Percentiles rank a stretch among this genome's conserved stretches.
Conservation (phyloP, 306 rosid genomes). For the Castanospermum australe region DNA sequence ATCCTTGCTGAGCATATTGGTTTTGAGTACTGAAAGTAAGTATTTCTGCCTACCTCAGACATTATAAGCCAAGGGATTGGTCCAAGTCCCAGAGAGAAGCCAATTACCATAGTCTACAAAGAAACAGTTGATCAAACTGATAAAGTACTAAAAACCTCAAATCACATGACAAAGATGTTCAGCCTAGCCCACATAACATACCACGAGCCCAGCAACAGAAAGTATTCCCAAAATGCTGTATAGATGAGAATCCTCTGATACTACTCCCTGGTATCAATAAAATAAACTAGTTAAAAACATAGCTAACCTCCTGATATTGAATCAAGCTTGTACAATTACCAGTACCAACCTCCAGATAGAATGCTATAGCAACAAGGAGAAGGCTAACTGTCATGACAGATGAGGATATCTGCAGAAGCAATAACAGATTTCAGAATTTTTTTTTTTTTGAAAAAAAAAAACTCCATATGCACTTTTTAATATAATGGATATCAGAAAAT, state of each 20-base stretch:
- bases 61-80: constrained; percentile 92
- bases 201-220: constrained; percentile 79
- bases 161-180: not conserved
- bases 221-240: constrained; percentile 47
- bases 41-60: constrained; percentile 67
- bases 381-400: constrained; percentile 74
- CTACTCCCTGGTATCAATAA: constrained; percentile 37
- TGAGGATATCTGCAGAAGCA: constrained; percentile 59
- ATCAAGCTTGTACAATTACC: constrained; percentile 21
- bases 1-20: not conserved
- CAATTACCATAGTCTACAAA: constrained; percentile 55
- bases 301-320: constrained; percentile 7
- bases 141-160: not conserved
- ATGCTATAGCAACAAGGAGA: constrained; percentile 60
- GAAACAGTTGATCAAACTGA: constrained; percentile 22
- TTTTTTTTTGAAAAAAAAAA: no score
- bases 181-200: constrained; percentile 35
- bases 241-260: constrained; percentile 43
- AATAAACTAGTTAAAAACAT: constrained; percentile 21
- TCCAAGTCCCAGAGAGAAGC: constrained; percentile 81
- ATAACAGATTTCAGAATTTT: constrained; percentile 1
- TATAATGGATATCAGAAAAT: not conserved
- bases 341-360: constrained; percentile 61
- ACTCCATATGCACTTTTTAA: constrained; percentile 9
- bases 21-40: not conserved